Evolutionary conservation across 108 stramenopile species (phyloP), one percentile per base, ranked within the genome.

Genomic region (Stephanodiscus triporus): DNA sequence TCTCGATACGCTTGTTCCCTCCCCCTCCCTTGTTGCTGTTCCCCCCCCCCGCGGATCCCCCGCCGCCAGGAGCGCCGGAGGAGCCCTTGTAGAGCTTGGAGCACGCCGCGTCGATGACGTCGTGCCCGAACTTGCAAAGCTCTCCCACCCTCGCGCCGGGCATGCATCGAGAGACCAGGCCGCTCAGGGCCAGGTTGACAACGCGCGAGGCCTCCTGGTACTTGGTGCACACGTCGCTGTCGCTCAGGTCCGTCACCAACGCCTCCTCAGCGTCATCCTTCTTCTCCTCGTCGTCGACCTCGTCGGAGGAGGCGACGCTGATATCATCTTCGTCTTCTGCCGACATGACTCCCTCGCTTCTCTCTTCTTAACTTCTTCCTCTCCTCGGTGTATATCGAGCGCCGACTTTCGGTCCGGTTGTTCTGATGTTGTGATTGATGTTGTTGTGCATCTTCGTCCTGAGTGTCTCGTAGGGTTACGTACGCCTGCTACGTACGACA

Each of bases 131-230:
- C 76, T 85, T 86, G 90, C 97, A 98, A 29, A 99, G 59, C 67
- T 99, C 98, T 34, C 97, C 57, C 23, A 98, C 73, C 42, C 82
- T 93, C 54, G 92, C 96, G 20, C 98, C 98, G n/a, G 92, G 85
- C 45, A 93, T 78, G 66, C 91, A 94, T 82, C 98, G 94, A 36
- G 63, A 37, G 10, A 98, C 84, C 42, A 99, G 75, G 48, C 95
- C 97, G 27, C 79, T 76, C 48, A 99, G 81, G 14, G 97, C 96
- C 57, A 93, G 71, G 72, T 99, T 97, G 36, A 93, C 96, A 81
- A 99, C 97, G 70, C 97, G 97, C 59, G 97, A 92, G n/a, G 98
- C 99, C 68, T 97, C 97, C 72, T 96, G 97, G 82, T 98, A 99
- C 88, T 99, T 99, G 67, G 98, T 99, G 67, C 91, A 91, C 36